These are phyloP conservation scores for Forsythia suspensa DNA, from an alignment of 257 asterid genomes.

Conservation along the genomic window DNA sequence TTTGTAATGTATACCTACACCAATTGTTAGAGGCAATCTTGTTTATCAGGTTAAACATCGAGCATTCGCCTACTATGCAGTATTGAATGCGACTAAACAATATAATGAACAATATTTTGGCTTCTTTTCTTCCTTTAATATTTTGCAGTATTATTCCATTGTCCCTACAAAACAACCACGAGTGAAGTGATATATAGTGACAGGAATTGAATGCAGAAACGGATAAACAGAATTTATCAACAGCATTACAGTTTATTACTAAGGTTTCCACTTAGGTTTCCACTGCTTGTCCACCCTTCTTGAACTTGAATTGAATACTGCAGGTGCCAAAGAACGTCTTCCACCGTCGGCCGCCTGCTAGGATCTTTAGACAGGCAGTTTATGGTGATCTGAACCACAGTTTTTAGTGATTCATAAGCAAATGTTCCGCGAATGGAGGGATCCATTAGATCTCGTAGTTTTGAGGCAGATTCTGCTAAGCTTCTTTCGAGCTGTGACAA, in stretches of 20 bases:
- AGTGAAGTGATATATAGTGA: conserved; percentile 2
- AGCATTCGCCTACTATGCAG: not conserved
- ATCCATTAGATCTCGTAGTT: conserved; percentile 68
- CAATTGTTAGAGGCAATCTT: not conserved
- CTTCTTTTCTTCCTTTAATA: not conserved
- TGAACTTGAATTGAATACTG: conserved; percentile 97
- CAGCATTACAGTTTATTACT: conserved; percentile 43
- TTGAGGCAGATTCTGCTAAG: conserved; percentile 84
- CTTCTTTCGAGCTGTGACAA: conserved; percentile 67
- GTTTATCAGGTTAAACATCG: not conserved
- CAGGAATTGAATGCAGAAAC: conserved; percentile 7
- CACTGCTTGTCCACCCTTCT: conserved; percentile 94
- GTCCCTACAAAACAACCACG: not conserved
- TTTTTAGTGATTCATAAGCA: conserved; percentile 85
- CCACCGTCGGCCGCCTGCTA: conserved; percentile 70
- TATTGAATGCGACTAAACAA: no score
- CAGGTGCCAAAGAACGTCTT: conserved; percentile 98
- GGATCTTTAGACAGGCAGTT: conserved; percentile 76
- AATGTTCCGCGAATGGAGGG: conserved; percentile 82
- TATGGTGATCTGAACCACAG: conserved; percentile 68
- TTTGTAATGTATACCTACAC: no score
- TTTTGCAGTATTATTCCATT: not conserved
- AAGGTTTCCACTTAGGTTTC: conserved; percentile 57
- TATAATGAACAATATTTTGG: not conserved
- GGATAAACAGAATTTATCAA: not conserved